Base-by-base conservation (phyloP, 2,329 filamentous ascomycete genomes). In the Aspergillus puulaauensis region DNA sequence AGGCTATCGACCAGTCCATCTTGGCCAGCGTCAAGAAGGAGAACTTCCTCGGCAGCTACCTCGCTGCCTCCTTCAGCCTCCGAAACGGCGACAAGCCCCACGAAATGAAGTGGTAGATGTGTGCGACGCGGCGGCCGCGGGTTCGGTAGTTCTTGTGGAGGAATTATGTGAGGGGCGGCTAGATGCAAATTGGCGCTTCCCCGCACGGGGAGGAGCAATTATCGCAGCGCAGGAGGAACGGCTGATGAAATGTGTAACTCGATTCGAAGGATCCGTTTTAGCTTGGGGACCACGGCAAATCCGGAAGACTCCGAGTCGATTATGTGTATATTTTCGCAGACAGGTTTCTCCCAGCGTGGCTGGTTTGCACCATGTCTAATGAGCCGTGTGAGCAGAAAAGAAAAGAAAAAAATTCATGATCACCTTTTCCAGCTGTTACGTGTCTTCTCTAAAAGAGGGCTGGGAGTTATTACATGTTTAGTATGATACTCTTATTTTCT, bases 81-180 rank as follows among this genome's bases (percentile, higher is more conserved):
- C 90, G 93, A 84, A 97, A 93, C 86, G 95, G 95, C 77, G 93
- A 99, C 87, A 93, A 93, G 89, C 95, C 95, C 83, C 95, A 99
- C 85, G 91, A 96, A 88, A 98, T 99, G 95, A 90, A 91, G 83
- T 99, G 93, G 88, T 99, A 97, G 83, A 87, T n/a, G 45, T 72
- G 68, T 68, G 68, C 62, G 62, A 65, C 64, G 70, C 64, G 68
- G 70, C 67, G 67, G 72, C 71, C 70, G 71, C 68, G 70, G 73
- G 73, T 73, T 73, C 71, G 71, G 71, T 74, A 73, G 68, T 71
- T 70, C 68, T 68, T 72, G 70, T 71, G 70, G 72, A 71, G 70
- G 70, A 68, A 66, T 69, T 68, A 66, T 69, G 63, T 68, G 71
- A 73, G 63, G 67, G 69, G 69, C 67, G 70, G 70, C 68, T 72